Evolutionary conservation across 164 flowering plant species (phyloP).

Genomic region (Berberis thunbergii): DNA sequence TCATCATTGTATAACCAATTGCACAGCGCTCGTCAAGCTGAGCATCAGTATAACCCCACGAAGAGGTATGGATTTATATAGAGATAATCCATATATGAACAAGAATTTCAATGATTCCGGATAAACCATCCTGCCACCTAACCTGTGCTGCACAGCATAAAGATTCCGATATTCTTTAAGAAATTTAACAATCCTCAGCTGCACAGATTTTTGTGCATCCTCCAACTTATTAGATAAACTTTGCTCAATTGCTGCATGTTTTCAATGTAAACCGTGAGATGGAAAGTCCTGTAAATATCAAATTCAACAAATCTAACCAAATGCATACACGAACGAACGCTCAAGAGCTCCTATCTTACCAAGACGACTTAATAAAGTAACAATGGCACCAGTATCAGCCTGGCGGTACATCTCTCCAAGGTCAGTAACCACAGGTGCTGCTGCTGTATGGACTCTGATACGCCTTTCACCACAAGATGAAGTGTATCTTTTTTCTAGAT

Average conservation of each 20-base stretch:
- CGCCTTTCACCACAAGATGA: constrained; percentile 98
- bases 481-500: constrained; percentile 69
- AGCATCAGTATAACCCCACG: constrained; percentile 88
- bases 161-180: constrained; percentile 92
- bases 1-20: constrained; percentile 84
- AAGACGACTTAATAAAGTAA: constrained; percentile 60
- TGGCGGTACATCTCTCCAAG: constrained; percentile 94
- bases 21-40: constrained; percentile 95
- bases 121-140: constrained; percentile 82
- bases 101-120: constrained; percentile 82
- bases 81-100: constrained; percentile 68
- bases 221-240: constrained; percentile 77
- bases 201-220: constrained; percentile 70
- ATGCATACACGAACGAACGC: background rate
- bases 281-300: constrained; percentile 4
- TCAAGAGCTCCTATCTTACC: constrained; percentile 33
- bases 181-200: constrained; percentile 65
- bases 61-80: constrained; percentile 69
- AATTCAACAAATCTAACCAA: background rate
- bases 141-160: constrained; percentile 88
- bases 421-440: constrained; percentile 86
- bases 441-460: constrained; percentile 95
- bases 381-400: constrained; percentile 85
- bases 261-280: background rate
- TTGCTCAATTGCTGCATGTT: constrained; percentile 82